Conservation (phyloP, 1,284 basidiomycete species). For the Fereydounia khargensis region DNA sequence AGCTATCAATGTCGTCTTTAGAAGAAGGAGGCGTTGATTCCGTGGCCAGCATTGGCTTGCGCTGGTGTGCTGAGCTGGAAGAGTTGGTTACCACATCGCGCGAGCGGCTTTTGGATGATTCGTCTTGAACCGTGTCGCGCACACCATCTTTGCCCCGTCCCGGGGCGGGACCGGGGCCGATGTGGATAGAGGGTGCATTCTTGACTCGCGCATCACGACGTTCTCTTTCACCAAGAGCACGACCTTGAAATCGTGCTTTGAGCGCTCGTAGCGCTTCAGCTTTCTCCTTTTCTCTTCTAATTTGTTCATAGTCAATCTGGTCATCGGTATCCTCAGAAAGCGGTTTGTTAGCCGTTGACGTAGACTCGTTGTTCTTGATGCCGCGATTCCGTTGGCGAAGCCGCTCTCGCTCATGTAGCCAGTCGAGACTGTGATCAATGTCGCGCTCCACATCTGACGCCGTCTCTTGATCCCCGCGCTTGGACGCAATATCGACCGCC, state of each 20-base stretch:
- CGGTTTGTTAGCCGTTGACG: too few relatives aligned
- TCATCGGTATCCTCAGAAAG: background rate
- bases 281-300: constrained; percentile 40
- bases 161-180: constrained; percentile 5
- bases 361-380: background rate
- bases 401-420: constrained; percentile 34
- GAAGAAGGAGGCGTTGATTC: background rate
- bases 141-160: background rate
- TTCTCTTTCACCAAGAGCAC: constrained; percentile 21
- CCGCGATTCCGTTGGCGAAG: background rate
- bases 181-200: constrained; percentile 15
- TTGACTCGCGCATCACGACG: constrained; percentile 5
- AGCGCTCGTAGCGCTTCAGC: constrained; percentile 42
- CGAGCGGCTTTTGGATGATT: background rate
- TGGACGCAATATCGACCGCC: constrained; percentile 11
- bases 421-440: constrained; percentile 38
- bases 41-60: background rate
- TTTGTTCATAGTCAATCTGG: constrained; percentile 22
- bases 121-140: background rate
- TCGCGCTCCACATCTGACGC: constrained; percentile 40
- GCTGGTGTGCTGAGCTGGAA: constrained; percentile 6
- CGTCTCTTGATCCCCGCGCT: constrained; percentile 23
- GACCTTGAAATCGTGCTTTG: constrained; percentile 34
- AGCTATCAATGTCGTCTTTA: constrained; percentile 29
- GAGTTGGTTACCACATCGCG: constrained; percentile 1